Conservation (phyloP, 2,329 filamentous ascomycete species). For the Cercospora sojina region DNA sequence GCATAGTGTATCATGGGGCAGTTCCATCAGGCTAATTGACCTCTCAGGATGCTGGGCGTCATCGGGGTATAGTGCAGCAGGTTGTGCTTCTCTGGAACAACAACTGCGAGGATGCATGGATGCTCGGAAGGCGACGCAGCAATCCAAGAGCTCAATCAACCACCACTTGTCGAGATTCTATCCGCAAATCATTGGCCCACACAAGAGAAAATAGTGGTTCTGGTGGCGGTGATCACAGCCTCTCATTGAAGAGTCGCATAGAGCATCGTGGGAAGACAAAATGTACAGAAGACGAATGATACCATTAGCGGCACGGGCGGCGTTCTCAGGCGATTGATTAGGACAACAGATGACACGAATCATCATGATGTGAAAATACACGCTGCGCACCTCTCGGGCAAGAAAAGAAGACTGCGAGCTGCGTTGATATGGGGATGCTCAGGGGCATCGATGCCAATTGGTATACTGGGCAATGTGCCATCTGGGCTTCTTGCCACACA, state of each 20-base stretch:
- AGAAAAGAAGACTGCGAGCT: background rate
- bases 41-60: conserved; percentile 77
- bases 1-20: background rate
- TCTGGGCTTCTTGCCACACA: background rate
- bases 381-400: background rate
- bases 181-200: conserved; percentile 67
- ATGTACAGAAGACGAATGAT: background rate
- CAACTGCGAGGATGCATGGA: conserved; percentile 74
- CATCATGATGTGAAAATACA: background rate
- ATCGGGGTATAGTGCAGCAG: conserved; percentile 64
- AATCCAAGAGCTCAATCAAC: conserved; percentile 79
- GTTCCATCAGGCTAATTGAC: background rate
- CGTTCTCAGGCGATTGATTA: background rate
- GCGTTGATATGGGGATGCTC: background rate
- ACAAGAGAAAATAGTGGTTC: conserved; percentile 60
- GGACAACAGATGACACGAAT: background rate
- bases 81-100: conserved; percentile 60
- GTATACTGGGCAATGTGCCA: background rate
- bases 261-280: background rate
- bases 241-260: background rate
- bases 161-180: conserved; percentile 81
- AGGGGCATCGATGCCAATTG: background rate
- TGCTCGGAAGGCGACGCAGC: conserved; percentile 40
- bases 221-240: background rate
- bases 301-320: background rate